Percentiles rank a stretch among this genome's conserved stretches.
These are phyloP conservation scores for Ophiostoma sp. DNA, from an alignment of 2,329 filamentous ascomycete genomes.

Conservation along the genomic window DNA sequence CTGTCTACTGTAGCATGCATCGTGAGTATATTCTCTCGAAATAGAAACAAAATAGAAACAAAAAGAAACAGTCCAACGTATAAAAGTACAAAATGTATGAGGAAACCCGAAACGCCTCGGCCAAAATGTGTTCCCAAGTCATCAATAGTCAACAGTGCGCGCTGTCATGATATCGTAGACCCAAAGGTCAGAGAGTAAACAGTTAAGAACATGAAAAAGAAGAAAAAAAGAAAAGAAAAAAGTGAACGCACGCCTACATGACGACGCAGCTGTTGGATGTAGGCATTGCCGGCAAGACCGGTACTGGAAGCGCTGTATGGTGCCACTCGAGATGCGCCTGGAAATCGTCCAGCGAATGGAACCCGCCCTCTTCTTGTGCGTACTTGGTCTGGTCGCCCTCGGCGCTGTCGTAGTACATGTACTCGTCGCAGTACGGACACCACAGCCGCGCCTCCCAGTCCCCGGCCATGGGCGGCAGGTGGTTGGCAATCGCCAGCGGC, in stretches of 20 bases:
- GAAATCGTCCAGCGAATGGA: slow-evolving; percentile 46
- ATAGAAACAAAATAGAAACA: not conserved
- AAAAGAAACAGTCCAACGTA: not conserved
- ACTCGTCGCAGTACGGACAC: slow-evolving; percentile 55
- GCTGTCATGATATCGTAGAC: slow-evolving; percentile 14
- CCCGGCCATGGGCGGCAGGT: slow-evolving; percentile 45
- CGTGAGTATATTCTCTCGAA: not conserved
- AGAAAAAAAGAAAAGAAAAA: not conserved
- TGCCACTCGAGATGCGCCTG: slow-evolving; percentile 55
- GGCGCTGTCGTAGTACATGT: slow-evolving; percentile 46
- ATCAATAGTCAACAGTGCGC: slow-evolving; percentile 7
- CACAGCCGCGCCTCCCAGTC: slow-evolving; percentile 50
- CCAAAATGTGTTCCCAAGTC: not conserved
- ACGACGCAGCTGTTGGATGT: slow-evolving; percentile 37
- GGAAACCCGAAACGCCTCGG: not conserved
- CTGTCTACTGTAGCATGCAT: not conserved
- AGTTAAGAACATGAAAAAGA: not conserved
- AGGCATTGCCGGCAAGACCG: slow-evolving; percentile 32
- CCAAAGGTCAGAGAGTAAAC: not conserved
- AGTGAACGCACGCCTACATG: slow-evolving; percentile 23
- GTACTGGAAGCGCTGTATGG: slow-evolving; percentile 43
- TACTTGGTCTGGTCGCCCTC: slow-evolving; percentile 48
- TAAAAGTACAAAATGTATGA: not conserved
- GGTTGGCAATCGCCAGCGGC: slow-evolving; percentile 54
- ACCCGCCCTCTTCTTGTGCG: slow-evolving; percentile 44